Conservation (phyloP, 2,329 filamentous ascomycete genomes). For the Botrytis galanthina region DNA sequence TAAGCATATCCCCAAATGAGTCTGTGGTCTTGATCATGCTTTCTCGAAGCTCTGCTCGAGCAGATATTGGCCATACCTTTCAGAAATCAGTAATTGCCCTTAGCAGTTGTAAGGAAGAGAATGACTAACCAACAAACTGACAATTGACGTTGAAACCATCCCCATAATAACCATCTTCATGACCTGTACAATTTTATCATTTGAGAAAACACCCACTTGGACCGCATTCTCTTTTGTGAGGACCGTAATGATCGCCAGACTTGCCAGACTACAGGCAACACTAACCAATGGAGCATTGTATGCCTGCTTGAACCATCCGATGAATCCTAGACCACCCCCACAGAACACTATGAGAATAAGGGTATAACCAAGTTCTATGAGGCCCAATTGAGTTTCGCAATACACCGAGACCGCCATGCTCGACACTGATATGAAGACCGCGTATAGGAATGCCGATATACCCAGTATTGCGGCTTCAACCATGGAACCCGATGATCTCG, state of each 20-base stretch:
- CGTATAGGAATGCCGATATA: slow-evolving; percentile 74
- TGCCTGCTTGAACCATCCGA: slow-evolving; percentile 83
- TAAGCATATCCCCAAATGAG: slow-evolving; percentile 76
- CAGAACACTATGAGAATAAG: slow-evolving; percentile 81
- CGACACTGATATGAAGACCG: slow-evolving; percentile 69
- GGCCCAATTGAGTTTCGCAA: slow-evolving; percentile 64
- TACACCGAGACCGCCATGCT: slow-evolving; percentile 88
- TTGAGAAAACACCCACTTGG: slow-evolving; percentile 76
- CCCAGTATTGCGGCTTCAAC: slow-evolving; percentile 78
- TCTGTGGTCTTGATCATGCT: slow-evolving; percentile 73
- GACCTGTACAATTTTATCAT: slow-evolving; percentile 77
- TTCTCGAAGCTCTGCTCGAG: slow-evolving; percentile 68
- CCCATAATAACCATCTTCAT: slow-evolving; percentile 82
- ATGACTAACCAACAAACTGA: slow-evolving; percentile 67
- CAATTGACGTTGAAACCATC: slow-evolving; percentile 66
- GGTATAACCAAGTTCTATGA: slow-evolving; percentile 70
- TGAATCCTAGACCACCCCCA: slow-evolving; percentile 79
- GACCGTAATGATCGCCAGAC: slow-evolving; percentile 84
- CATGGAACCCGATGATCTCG: slow-evolving; percentile 84
- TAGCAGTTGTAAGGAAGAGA: too few species aligned
- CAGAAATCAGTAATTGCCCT: neutral
- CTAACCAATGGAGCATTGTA: slow-evolving; percentile 78
- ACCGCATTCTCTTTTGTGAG: slow-evolving; percentile 89
- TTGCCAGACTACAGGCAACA: slow-evolving; percentile 80
- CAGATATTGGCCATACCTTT: slow-evolving; percentile 62